These are phyloP conservation scores for Pestalotiopsis fici DNA, from an alignment of 2,329 filamentous ascomycete genomes.

Conservation along the genomic window DNA sequence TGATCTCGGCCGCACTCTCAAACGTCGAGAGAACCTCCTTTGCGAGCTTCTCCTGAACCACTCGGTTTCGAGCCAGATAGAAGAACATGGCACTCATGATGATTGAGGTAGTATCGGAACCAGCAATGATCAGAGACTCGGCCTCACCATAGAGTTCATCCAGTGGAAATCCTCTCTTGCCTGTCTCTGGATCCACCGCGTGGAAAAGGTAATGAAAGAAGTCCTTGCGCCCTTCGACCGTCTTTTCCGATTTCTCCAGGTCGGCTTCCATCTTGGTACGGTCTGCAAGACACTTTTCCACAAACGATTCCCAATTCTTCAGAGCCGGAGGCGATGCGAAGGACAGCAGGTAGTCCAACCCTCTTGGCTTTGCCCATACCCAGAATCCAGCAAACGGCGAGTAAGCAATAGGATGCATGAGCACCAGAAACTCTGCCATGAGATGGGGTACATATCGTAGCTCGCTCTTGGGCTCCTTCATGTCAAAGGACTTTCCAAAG, in stretches of 20 bases:
- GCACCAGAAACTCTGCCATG: constrained; percentile 1
- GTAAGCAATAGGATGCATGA: constrained; percentile 3
- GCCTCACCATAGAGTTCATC: constrained; percentile 1
- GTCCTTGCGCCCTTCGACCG: background rate
- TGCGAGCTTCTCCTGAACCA: constrained; percentile 2
- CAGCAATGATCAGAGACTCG: constrained; percentile 1
- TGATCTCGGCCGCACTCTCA: constrained; percentile 4
- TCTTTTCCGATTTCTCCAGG: background rate
- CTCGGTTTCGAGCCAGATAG: constrained; percentile 9
- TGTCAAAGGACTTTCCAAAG: constrained; percentile 5
- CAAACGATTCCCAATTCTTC: constrained; percentile 4
- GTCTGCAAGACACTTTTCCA: constrained; percentile 3
- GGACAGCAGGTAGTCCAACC: background rate
- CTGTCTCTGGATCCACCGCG: background rate
- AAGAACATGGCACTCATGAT: constrained; percentile 6
- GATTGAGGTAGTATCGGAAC: constrained; percentile 6
- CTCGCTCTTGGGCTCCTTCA: constrained; percentile 7
- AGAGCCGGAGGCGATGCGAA: background rate
- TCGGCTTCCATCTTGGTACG: background rate
- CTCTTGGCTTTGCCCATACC: background rate
- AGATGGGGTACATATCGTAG: background rate
- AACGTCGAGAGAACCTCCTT: constrained; percentile 9
- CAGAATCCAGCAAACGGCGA: constrained; percentile 3
- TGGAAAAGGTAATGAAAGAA: constrained; percentile 9
- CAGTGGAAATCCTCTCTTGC: background rate